phyloP scores from a whole-genome alignment of 2,329 filamentous ascomycete genomes.

The Trichoderma atroviride region DNA sequence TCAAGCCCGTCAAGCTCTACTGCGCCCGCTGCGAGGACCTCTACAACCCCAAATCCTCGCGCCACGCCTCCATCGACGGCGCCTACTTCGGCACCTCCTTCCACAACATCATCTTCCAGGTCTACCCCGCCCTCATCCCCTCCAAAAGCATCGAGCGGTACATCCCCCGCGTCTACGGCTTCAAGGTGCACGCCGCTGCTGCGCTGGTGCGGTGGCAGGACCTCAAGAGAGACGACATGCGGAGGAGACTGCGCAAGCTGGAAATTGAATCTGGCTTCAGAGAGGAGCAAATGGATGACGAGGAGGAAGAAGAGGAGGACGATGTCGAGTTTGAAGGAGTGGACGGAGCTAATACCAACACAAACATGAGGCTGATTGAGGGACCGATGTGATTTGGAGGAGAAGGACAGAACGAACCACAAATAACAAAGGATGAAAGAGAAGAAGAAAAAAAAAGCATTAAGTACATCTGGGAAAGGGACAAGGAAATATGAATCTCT shows the following conservation, averaged over 20 bases:
- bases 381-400: constrained; percentile 29
- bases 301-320: constrained; percentile 64
- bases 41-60: constrained; percentile 97
- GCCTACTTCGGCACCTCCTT: constrained; percentile 98
- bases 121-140: constrained; percentile 88
- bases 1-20: constrained; percentile 94
- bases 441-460: background rate
- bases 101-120: constrained; percentile 98
- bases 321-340: constrained; percentile 48
- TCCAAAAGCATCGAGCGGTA: constrained; percentile 85
- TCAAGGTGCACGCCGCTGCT: constrained; percentile 89
- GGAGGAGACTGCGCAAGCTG: constrained; percentile 69
- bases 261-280: constrained; percentile 81
- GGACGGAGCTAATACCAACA: constrained; percentile 32
- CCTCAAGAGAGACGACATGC: constrained; percentile 77
- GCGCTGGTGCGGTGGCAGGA: constrained; percentile 92
- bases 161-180: constrained; percentile 88
- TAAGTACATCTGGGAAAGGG: background rate
- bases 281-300: constrained; percentile 63
- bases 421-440: background rate
- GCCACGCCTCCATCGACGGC: constrained; percentile 92
- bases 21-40: constrained; percentile 96
- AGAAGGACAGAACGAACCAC: background rate
- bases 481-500: background rate
- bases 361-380: constrained; percentile 35